Evolutionary conservation across 139 green algal species (phyloP).

Genomic region (Auxenochlorella pyrenoidosa): DNA sequence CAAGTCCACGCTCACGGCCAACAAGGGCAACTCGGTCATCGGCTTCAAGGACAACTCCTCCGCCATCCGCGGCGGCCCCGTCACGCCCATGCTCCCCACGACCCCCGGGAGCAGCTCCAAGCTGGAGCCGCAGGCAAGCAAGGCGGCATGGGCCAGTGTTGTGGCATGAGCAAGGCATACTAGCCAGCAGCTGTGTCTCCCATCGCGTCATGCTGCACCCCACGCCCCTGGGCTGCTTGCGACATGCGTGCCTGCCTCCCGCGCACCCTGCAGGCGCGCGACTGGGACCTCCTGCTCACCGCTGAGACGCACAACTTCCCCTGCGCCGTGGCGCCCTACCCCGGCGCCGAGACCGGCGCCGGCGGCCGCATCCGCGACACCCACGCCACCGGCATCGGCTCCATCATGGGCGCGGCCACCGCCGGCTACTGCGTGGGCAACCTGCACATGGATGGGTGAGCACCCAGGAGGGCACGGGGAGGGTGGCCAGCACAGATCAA

Average conservation of each 20-base stretch:
- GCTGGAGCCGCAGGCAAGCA: conserved; percentile 61
- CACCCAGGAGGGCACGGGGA: no score
- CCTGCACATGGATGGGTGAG: conserved; percentile 75
- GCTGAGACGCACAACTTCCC: conserved; percentile 99
- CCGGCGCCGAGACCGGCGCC: conserved; percentile 95
- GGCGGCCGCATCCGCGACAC: conserved; percentile 98
- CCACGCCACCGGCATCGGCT: conserved; percentile 97
- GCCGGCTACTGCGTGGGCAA: conserved; percentile 98
- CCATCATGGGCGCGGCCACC: conserved; percentile 93
- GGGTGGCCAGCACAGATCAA: no score
- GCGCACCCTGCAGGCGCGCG: conserved; percentile 52
- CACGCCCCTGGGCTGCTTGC: not conserved
- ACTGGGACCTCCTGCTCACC: conserved; percentile 98
- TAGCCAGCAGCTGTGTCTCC: no score
- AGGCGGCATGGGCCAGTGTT: no score
- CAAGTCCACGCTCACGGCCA: conserved; percentile 76
- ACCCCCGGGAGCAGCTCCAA: conserved; percentile 74
- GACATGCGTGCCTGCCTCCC: not conserved
- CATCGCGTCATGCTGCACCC: no score
- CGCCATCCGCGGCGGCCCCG: conserved; percentile 78
- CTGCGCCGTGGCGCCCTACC: conserved; percentile 94
- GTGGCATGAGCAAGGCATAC: no score
- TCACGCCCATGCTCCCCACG: conserved; percentile 82
- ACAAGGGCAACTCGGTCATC: conserved; percentile 93
- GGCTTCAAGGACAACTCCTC: conserved; percentile 99